These are phyloP conservation scores for Sphaerosporella brunnea DNA, from an alignment of 495 filamentous ascomycete genomes.

Conservation along the genomic window DNA sequence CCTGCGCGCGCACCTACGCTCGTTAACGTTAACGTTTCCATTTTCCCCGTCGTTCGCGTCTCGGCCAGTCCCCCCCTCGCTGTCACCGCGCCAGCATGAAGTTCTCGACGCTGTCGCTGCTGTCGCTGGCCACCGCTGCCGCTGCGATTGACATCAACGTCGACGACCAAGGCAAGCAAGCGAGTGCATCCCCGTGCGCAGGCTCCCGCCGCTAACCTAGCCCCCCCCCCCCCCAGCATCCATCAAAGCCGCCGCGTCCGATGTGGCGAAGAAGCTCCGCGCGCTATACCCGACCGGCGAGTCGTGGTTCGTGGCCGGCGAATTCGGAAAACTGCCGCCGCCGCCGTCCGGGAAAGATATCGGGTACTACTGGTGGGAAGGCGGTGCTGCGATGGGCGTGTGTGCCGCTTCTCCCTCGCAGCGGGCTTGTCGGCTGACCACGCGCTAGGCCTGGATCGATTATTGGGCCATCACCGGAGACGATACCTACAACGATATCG, in stretches of 20 bases:
- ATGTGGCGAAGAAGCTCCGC: slow-evolving; percentile 19
- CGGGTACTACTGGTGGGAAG: slow-evolving; percentile 27
- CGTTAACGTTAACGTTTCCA: too few species aligned
- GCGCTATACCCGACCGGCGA: slow-evolving; percentile 17
- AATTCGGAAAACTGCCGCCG: slow-evolving; percentile 20
- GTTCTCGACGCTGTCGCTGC: too few species aligned
- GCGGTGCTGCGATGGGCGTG: slow-evolving; percentile 25
- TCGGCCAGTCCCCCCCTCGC: too few species aligned
- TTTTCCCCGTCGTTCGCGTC: too few species aligned
- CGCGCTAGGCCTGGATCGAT: slow-evolving; percentile 39
- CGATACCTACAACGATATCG: slow-evolving; percentile 45
- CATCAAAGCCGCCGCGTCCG: slow-evolving; percentile 11
- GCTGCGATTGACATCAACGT: slow-evolving; percentile 1
- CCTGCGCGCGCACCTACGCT: too few species aligned
- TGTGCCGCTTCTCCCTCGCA: slow-evolving; percentile 1
- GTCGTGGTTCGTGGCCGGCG: slow-evolving; percentile 20
- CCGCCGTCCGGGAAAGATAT: slow-evolving; percentile 19
- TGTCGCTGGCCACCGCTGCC: not conserved
- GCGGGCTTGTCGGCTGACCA: not conserved
- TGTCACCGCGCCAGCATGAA: too few species aligned
- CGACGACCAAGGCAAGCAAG: not conserved
- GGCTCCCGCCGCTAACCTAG: not conserved
- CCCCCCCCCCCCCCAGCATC: slow-evolving; percentile 3
- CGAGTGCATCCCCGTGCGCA: not conserved
- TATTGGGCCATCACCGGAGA: slow-evolving; percentile 68